A percentile compares a stretch with the other conserved stretches of the same genome.
These are phyloP conservation scores for Hypholoma sublateritium DNA, from an alignment of 768 basidiomycete genomes.

Conservation along the genomic window DNA sequence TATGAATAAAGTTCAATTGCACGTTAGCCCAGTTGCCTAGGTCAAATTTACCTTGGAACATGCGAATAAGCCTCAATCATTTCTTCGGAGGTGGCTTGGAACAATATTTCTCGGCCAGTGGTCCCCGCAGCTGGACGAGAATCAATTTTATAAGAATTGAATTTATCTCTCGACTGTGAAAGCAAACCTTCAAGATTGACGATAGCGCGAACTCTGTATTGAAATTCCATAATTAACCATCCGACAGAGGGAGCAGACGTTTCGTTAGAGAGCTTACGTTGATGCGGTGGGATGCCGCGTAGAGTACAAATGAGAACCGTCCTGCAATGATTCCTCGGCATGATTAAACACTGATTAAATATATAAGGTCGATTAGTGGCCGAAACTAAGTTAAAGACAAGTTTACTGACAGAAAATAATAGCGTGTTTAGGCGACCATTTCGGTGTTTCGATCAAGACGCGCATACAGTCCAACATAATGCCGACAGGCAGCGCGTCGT, in stretches of 20 bases:
- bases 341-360: conserved; percentile 79
- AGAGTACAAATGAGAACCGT: conserved; percentile 90
- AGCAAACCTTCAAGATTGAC: conserved; percentile 84
- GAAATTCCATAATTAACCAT: not conserved
- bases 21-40: not conserved
- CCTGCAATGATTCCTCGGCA: conserved; percentile 93
- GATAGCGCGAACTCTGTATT: conserved; percentile 69
- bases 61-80: conserved; percentile 92
- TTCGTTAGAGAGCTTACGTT: conserved; percentile 47
- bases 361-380: not conserved
- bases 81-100: conserved; percentile 93
- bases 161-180: not conserved
- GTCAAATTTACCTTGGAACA: conserved; percentile 61
- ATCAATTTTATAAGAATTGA: not conserved
- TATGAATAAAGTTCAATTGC: conserved; percentile 21
- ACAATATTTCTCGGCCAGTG: conserved; percentile 84
- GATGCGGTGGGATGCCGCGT: conserved; percentile 79
- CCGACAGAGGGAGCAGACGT: not conserved
- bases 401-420: conserved; percentile 75
- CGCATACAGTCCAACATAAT: conserved; percentile 90
- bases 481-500: conserved; percentile 86
- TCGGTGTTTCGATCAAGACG: conserved; percentile 66
- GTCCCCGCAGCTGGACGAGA: conserved; percentile 72
- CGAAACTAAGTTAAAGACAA: not conserved
- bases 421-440: conserved; percentile 72